A percentile compares a stretch with the other conserved stretches of the same genome.
Evolutionary conservation across 1,139 yeast species (phyloP).

Genomic region (Yamadazyma diddensiae): DNA sequence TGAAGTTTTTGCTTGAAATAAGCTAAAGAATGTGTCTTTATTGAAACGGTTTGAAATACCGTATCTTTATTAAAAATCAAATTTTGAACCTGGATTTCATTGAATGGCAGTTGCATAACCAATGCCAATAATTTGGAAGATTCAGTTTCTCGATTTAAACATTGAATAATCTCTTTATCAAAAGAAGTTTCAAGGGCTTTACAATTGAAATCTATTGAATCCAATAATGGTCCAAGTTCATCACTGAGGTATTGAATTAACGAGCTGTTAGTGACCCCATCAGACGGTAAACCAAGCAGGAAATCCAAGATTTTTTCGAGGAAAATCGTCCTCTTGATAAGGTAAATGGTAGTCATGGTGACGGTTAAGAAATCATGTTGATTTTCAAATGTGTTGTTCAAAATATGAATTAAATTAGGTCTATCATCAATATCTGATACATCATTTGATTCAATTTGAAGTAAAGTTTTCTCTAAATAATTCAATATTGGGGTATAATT

Average conservation of each 20-base stretch:
- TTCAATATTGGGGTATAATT: slow-evolving; percentile 20
- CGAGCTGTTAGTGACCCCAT: slow-evolving; percentile 10
- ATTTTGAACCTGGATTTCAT: slow-evolving; percentile 11
- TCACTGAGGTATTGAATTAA: slow-evolving; percentile 23
- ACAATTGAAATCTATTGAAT: slow-evolving; percentile 15
- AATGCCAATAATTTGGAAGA: slow-evolving; percentile 21
- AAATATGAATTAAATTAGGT: slow-evolving; percentile 9
- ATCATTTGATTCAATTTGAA: slow-evolving; percentile 1
- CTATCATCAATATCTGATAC: slow-evolving; percentile 4
- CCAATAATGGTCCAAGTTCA: slow-evolving; percentile 29
- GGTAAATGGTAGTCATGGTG: slow-evolving; percentile 21
- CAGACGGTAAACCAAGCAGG: slow-evolving; percentile 7
- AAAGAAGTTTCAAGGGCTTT: slow-evolving; percentile 6
- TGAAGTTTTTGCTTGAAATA: slow-evolving; percentile 12
- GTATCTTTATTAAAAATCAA: slow-evolving; percentile 11
- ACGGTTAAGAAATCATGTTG: slow-evolving; percentile 8
- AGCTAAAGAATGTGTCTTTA: slow-evolving; percentile 7
- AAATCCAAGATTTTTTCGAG: slow-evolving; percentile 19
- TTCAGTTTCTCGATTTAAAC: slow-evolving; percentile 27
- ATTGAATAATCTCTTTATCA: slow-evolving; percentile 9
- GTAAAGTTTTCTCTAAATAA: slow-evolving; percentile 14
- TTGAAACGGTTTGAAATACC: slow-evolving; percentile 7
- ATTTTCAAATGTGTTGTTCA: slow-evolving; percentile 5
- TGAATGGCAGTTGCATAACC: slow-evolving; percentile 20
- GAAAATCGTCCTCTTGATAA: slow-evolving; percentile 24